phyloP scores from a whole-genome alignment of 495 filamentous ascomycete species.

The Penicillium daleae region DNA sequence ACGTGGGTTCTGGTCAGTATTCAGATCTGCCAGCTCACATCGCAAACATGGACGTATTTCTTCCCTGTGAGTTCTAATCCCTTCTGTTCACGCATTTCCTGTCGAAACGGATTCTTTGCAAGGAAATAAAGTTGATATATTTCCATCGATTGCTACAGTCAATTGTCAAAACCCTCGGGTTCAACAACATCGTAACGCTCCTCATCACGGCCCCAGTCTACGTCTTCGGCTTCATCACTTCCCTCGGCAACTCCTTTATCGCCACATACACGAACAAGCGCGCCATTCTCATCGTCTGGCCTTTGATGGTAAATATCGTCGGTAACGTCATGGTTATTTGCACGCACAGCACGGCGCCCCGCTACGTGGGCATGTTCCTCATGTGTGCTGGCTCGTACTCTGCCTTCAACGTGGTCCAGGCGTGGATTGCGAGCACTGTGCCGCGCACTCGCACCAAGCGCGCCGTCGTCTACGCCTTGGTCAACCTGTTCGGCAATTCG shows the following conservation, averaged over 20 bases:
- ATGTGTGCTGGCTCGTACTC: conserved; percentile 33
- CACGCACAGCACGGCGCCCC: conserved; percentile 20
- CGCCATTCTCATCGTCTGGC: background rate
- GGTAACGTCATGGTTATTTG: conserved; percentile 20
- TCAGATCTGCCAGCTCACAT: background rate
- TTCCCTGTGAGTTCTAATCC: background rate
- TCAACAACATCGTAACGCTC: conserved; percentile 30
- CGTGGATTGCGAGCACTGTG: background rate
- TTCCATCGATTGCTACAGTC: conserved; percentile 21
- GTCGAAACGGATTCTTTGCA: too few relatives aligned
- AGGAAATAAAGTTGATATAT: background rate
- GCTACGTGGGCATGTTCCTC: conserved; percentile 31
- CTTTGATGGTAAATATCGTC: background rate
- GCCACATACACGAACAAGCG: background rate
- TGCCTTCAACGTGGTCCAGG: conserved; percentile 29
- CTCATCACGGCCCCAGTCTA: conserved; percentile 36
- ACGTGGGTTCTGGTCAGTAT: background rate
- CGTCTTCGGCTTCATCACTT: conserved; percentile 35
- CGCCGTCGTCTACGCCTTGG: background rate
- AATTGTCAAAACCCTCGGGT: conserved; percentile 37
- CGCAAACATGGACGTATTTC: background rate
- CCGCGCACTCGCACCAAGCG: background rate
- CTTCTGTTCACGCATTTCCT: too few relatives aligned
- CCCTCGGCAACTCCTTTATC: conserved; percentile 46
- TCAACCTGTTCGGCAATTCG: background rate